Percentiles rank a stretch among this genome's conserved stretches.
phyloP scores from a whole-genome alignment of 148 eudicot genomes.

The Cornus controversa region DNA sequence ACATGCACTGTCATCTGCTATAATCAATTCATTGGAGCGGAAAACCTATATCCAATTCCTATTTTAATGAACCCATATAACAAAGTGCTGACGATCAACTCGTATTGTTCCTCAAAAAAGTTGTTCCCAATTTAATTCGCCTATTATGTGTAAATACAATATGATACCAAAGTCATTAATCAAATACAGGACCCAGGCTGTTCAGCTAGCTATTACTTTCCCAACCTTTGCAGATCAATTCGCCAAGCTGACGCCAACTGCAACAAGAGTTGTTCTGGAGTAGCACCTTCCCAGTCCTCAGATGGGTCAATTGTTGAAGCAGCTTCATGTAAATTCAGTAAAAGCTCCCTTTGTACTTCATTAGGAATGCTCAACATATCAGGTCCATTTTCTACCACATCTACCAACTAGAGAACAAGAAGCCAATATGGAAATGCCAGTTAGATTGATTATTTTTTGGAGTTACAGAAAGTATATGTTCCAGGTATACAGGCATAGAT shows the following conservation, averaged over 20 bases:
- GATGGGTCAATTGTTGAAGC: constrained; percentile 63
- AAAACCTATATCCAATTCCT: background rate
- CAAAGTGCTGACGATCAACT: background rate
- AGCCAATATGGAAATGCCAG: background rate
- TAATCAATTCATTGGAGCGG: background rate
- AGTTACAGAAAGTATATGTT: too few relatives aligned
- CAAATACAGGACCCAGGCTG: background rate
- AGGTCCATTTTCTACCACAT: constrained; percentile 72
- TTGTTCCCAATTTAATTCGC: background rate
- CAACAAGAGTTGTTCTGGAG: constrained; percentile 83
- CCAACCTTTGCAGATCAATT: constrained; percentile 69
- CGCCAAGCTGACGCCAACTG: constrained; percentile 91
- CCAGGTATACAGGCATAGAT: too few relatives aligned
- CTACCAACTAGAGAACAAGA: constrained; percentile 51
- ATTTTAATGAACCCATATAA: background rate
- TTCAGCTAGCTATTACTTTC: constrained; percentile 34
- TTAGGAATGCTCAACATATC: constrained; percentile 64
- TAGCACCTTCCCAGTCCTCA: constrained; percentile 89
- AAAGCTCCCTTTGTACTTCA: constrained; percentile 69
- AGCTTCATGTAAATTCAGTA: constrained; percentile 72
- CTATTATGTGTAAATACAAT: constrained; percentile 5
- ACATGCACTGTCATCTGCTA: background rate
- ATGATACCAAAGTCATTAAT: background rate
- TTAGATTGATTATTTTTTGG: too few relatives aligned
- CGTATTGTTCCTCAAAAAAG: background rate